Evolutionary conservation across 2,329 filamentous ascomycete genomes (phyloP), one percentile per base, ranked within the genome.

Genomic region (Curvularia eragrostidis): DNA sequence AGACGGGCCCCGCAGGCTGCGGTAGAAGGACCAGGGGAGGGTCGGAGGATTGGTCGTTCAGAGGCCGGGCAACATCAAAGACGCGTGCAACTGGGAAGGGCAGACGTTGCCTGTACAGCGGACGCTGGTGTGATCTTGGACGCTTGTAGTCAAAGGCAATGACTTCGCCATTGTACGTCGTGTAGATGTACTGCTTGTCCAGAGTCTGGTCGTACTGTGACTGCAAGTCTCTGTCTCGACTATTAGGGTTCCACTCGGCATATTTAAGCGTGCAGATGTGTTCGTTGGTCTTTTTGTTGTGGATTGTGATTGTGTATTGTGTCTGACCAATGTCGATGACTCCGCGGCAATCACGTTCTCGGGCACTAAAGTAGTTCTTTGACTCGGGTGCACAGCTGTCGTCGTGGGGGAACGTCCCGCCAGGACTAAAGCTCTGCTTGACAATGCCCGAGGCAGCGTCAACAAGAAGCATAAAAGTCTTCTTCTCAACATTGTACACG

Each of bases 241-340:
- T 96, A 76, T 99, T 99, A 13, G 93, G 91, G 0, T 88, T 89
- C 95, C 95, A 99, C 75, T 99, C 95, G 10, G 92, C 90, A 73
- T 96, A 99, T 64, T 88, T 93, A 66, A 99, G 86, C 0, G 91
- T 97, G 70, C 93, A 96, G 61, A 99, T 89, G 7, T 87, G 86
- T 58, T 89, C 86, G 1, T 89, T 89, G 3, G 87, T 88, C 65
- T 90, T 85, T 43, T 84, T 85, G 59, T 91, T 89, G 64, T 93
- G 89, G 43, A 99, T 96, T 54, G 85, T 87, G 59, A 99, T 89
- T 5, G 87, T 94, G 77, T 99, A 99, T 75, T 97, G 93, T 38
- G 91, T 92, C 50, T 91, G 87, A 26, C 92, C 93, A 1, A 97
- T 83, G 32, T 90, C 95, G 30, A 92, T 91, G 42, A 85, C 87